A percentile compares a stretch with the other conserved stretches of the same genome.
Conservation (phyloP, 2,329 filamentous ascomycete genomes). For the Lizonia empirigonia region DNA sequence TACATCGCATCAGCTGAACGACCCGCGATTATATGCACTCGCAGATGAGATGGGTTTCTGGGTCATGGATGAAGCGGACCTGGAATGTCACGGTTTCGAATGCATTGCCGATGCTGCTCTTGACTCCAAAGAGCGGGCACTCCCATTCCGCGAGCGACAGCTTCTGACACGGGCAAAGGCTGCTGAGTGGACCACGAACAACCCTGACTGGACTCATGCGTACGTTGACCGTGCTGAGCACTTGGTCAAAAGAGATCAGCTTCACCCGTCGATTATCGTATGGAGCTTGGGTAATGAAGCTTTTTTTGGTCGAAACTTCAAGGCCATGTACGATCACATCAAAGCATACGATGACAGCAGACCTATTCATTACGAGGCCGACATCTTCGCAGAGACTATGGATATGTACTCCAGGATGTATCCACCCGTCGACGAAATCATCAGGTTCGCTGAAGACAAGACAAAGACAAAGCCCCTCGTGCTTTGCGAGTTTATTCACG, state of each 20-base stretch:
- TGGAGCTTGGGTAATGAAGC: conserved; percentile 78
- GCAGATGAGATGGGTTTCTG: conserved; percentile 71
- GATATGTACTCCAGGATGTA: conserved; percentile 76
- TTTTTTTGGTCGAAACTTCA: conserved; percentile 72
- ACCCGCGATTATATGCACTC: conserved; percentile 64
- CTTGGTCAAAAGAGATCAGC: conserved; percentile 71
- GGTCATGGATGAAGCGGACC: conserved; percentile 63
- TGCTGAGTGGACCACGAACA: conserved; percentile 65
- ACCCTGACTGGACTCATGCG: conserved; percentile 64
- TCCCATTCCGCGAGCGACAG: conserved; percentile 67
- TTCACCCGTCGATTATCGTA: conserved; percentile 71
- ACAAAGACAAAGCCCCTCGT: conserved; percentile 60
- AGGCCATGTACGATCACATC: conserved; percentile 69
- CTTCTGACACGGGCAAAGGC: conserved; percentile 60
- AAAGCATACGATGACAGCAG: conserved; percentile 63
- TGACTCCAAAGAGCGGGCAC: conserved; percentile 37
- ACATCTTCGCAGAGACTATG: conserved; percentile 62
- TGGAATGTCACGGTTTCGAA: conserved; percentile 56
- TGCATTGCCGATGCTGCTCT: conserved; percentile 43
- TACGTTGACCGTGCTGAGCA: conserved; percentile 71
- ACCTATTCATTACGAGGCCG: conserved; percentile 70
- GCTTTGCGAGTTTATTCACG: conserved; percentile 61
- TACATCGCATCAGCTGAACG: conserved; percentile 71
- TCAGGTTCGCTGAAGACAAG: conserved; percentile 52
- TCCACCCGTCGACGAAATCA: conserved; percentile 59